Evolutionary conservation across 1,284 basidiomycete species (phyloP), one percentile per base, ranked within the genome.

Genomic region (Pseudozyma thailandica): DNA sequence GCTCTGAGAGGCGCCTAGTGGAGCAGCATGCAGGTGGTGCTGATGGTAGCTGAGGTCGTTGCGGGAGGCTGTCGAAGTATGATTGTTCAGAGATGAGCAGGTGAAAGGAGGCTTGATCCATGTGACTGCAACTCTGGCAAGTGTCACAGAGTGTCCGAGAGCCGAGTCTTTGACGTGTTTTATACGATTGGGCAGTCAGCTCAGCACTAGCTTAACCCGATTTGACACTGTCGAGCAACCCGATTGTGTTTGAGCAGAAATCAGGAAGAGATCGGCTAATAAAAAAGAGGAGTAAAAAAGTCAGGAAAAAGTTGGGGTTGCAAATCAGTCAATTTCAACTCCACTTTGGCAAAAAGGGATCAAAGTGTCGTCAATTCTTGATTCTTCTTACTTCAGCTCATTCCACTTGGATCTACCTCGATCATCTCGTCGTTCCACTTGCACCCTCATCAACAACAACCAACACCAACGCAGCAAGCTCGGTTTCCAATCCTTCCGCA

Each of bases 331-430:
- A 38, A 39, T 28, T 41, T 28, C 25, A 16, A 38, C 18, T 52
- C 38, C 45, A 45, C 20, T 30, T 53, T 41, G 43, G 43, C 52
- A n/a, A n/a, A n/a, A n/a, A n/a, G n/a, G n/a, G n/a, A n/a, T 46
- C 50, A 20, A 41, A 7, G 20, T 21, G 27, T 27, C 18, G 12
- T 9, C 16, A 16, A 23, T 9, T 21, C 23, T 20, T 13, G 21
- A 12, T 23, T 15, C 16, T 48, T 37, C 50, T 44, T 53, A 53
- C 51, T 46, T 45, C 42, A 53, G 51, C 43, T 38, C 43, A 10
- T 28, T 46, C 25, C 31, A 6, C 16, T n/a, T n/a, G n/a, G n/a
- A n/a, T n/a, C n/a, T n/a, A n/a, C n/a, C n/a, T n/a, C n/a, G n/a
- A n/a, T n/a, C n/a, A n/a, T n/a, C n/a, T n/a, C n/a, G n/a, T n/a